Evolutionary conservation across 2,329 filamentous ascomycete species (phyloP).

Genomic region (Stemphylium beticola): DNA sequence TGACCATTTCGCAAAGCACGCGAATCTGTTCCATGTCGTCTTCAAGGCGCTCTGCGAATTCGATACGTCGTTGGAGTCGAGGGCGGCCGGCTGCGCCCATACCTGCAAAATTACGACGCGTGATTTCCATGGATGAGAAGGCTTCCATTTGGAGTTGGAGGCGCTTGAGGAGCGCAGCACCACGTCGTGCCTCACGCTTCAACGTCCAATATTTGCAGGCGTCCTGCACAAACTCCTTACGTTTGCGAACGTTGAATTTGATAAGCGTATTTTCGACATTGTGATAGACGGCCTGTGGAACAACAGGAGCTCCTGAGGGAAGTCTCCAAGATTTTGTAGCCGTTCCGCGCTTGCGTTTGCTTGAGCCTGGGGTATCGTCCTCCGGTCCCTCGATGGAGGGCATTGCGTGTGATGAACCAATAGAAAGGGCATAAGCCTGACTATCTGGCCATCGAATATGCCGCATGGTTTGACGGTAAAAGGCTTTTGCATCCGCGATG

Average conservation of each 20-base stretch:
- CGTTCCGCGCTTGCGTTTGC: conserved; percentile 62
- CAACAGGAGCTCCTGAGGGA: conserved; percentile 91
- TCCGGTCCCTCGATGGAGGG: conserved; percentile 59
- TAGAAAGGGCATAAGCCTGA: conserved; percentile 78
- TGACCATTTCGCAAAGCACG: conserved; percentile 71
- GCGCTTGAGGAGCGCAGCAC: conserved; percentile 89
- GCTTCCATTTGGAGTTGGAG: conserved; percentile 94
- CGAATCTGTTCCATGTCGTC: conserved; percentile 80
- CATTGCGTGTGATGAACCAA: conserved; percentile 71
- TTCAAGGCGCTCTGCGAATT: conserved; percentile 80
- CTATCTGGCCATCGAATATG: conserved; percentile 91
- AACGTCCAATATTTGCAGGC: conserved; percentile 97
- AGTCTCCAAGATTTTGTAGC: conserved; percentile 82
- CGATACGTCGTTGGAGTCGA: conserved; percentile 79
- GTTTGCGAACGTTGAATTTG: conserved; percentile 82
- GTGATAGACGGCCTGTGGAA: conserved; percentile 86
- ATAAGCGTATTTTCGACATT: conserved; percentile 83
- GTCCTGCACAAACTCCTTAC: conserved; percentile 91
- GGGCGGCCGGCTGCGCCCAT: conserved; percentile 87
- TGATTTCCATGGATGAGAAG: conserved; percentile 97
- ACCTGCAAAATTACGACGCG: conserved; percentile 89
- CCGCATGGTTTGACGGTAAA: conserved; percentile 88
- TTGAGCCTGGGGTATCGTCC: conserved; percentile 60
- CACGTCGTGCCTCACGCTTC: conserved; percentile 89
- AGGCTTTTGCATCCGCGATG: conserved; percentile 81